A percentile compares a stretch with the other conserved stretches of the same genome.
phyloP scores from a whole-genome alignment of 192 early-diverging fungal species.

The Helicostylum pulchrum region DNA sequence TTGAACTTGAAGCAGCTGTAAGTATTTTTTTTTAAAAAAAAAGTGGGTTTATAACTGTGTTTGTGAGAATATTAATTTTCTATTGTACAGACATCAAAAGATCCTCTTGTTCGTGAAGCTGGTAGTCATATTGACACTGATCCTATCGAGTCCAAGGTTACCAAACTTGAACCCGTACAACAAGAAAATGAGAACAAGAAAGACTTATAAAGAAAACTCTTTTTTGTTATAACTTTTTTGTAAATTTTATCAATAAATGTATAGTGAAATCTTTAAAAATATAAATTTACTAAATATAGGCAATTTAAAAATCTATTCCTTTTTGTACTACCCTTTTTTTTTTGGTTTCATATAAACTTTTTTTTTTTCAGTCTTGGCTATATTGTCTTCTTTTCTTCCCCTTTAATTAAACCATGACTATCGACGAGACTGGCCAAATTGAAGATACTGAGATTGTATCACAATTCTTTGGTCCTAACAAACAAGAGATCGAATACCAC shows the following conservation, averaged over 20 bases:
- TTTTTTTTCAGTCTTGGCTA: too few species aligned
- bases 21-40: neutral
- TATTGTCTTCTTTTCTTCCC: too few species aligned
- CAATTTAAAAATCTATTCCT: too few species aligned
- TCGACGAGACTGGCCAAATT: too few species aligned
- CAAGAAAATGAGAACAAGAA: neutral
- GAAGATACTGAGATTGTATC: neutral
- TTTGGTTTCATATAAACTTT: too few species aligned
- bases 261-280: too few species aligned
- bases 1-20: constrained; percentile 14
- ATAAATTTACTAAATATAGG: too few species aligned
- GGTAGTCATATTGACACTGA: constrained; percentile 1
- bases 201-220: neutral
- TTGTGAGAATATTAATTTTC: neutral
- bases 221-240: too few species aligned
- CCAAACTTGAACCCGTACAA: constrained; percentile 9
- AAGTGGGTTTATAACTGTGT: neutral
- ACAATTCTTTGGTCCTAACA: neutral
- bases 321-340: too few species aligned
- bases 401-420: too few species aligned
- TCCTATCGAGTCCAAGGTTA: constrained; percentile 1
- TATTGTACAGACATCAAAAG: constrained; percentile 1
- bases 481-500: constrained; percentile 17
- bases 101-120: neutral
- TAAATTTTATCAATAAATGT: too few species aligned